phyloP scores from a whole-genome alignment of 1,284 basidiomycete genomes.

The Pholiota adiposa region DNA sequence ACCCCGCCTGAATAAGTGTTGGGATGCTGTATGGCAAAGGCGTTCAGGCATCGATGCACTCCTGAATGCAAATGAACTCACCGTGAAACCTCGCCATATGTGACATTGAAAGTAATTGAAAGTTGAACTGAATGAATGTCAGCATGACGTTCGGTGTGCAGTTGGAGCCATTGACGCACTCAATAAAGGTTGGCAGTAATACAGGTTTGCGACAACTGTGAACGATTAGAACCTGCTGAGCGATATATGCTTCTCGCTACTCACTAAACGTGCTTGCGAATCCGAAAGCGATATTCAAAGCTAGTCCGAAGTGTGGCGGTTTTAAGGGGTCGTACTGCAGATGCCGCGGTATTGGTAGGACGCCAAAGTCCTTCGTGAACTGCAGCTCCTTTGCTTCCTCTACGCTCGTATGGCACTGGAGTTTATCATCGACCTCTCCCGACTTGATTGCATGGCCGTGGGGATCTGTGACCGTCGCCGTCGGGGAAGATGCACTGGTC shows the following conservation, averaged over 20 bases:
- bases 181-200: slow-evolving; percentile 75
- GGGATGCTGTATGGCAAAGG: slow-evolving; percentile 43
- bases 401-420: neutral
- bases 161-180: slow-evolving; percentile 47
- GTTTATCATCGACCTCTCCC: slow-evolving; percentile 4
- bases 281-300: slow-evolving; percentile 68
- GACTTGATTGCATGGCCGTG: neutral
- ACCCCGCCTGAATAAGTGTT: slow-evolving; percentile 56
- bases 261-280: slow-evolving; percentile 66
- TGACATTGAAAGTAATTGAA: slow-evolving; percentile 56
- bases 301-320: slow-evolving; percentile 62
- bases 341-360: slow-evolving; percentile 68
- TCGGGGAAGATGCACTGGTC: slow-evolving; percentile 16
- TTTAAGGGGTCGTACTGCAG: slow-evolving; percentile 63
- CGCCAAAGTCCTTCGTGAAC: slow-evolving; percentile 53
- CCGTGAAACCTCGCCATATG: slow-evolving; percentile 63
- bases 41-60: neutral
- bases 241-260: slow-evolving; percentile 23
- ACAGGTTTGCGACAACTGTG: slow-evolving; percentile 65
- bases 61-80: slow-evolving; percentile 25
- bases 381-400: neutral
- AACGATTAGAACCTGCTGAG: slow-evolving; percentile 1
- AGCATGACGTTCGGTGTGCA: neutral
- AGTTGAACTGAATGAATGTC: slow-evolving; percentile 48
- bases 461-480: slow-evolving; percentile 8